A percentile compares a stretch with the other conserved stretches of the same genome.
These are phyloP conservation scores for Lumnitzera racemosa DNA, from an alignment of 345 rosid species.

Conservation along the genomic window DNA sequence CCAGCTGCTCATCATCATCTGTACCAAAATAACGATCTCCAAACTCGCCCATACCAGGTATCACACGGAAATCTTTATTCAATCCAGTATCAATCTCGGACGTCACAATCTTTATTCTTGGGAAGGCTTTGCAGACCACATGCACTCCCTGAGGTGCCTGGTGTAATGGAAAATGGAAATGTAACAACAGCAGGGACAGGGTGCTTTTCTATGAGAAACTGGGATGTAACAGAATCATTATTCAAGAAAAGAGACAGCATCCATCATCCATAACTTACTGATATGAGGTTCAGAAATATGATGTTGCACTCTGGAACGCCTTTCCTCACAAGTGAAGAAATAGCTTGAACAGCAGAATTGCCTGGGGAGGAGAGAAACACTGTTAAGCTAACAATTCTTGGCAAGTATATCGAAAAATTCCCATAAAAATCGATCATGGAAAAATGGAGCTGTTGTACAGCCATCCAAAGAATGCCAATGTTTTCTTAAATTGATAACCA, in stretches of 20 bases:
- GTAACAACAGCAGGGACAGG: too few species aligned
- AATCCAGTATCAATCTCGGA: constrained; percentile 91
- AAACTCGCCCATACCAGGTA: constrained; percentile 98
- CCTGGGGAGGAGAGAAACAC: constrained; percentile 30
- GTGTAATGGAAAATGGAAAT: neutral
- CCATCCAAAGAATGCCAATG: neutral
- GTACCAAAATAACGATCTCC: constrained; percentile 98
- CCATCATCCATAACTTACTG: constrained; percentile 39
- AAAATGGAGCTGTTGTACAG: too few species aligned
- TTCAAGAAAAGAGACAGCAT: too few species aligned
- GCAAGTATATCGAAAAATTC: neutral
- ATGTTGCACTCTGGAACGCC: constrained; percentile 91
- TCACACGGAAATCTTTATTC: constrained; percentile 85
- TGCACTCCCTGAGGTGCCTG: constrained; percentile 99
- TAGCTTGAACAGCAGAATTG: constrained; percentile 94
- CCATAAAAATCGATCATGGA: neutral
- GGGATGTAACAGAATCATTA: too few species aligned
- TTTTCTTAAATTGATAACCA: too few species aligned
- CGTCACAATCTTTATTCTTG: constrained; percentile 92
- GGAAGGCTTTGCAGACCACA: constrained; percentile 87
- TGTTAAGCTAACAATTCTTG: neutral
- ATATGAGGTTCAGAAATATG: constrained; percentile 92
- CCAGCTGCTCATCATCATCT: constrained; percentile 62
- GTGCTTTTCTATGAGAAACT: too few species aligned
- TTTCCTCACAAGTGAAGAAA: constrained; percentile 70